Percentiles rank a stretch among this genome's conserved stretches.
phyloP scores from a whole-genome alignment of 805 yeast genomes.

The Ogataea henricii region DNA sequence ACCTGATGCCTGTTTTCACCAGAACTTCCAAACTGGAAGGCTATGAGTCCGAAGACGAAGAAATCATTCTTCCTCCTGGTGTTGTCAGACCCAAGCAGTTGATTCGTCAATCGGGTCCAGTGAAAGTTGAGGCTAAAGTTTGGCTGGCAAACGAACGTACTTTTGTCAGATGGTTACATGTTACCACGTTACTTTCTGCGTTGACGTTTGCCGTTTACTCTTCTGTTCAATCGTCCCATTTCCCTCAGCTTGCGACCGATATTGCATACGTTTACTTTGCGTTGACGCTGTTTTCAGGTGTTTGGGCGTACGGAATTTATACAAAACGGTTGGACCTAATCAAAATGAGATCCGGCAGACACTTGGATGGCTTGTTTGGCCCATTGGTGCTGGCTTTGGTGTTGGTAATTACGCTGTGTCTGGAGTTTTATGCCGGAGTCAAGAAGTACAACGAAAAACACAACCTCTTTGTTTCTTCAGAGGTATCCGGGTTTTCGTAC shows the following conservation, averaged over 20 bases:
- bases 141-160: conserved; percentile 99
- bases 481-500: conserved; percentile 2
- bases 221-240: conserved; percentile 68
- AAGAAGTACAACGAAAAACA: conserved; percentile 33
- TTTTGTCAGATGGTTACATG: conserved; percentile 92
- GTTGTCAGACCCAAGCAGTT: conserved; percentile 78
- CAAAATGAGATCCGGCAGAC: conserved; percentile 79
- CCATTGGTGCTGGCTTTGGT: conserved; percentile 79
- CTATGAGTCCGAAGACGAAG: conserved; percentile 82
- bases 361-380: conserved; percentile 87
- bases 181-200: conserved; percentile 80
- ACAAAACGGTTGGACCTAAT: conserved; percentile 70
- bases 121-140: conserved; percentile 94
- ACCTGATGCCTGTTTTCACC: conserved; percentile 36
- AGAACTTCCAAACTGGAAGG: conserved; percentile 37
- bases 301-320: conserved; percentile 88
- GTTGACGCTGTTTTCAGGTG: conserved; percentile 77
- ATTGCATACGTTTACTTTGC: conserved; percentile 81
- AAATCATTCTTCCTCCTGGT: conserved; percentile 83
- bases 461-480: conserved; percentile 16
- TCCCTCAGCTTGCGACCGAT: conserved; percentile 60
- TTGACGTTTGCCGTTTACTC: conserved; percentile 83
- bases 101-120: conserved; percentile 86
- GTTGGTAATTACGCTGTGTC: conserved; percentile 60
- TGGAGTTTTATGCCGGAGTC: conserved; percentile 75